phyloP scores from a whole-genome alignment of 2,329 filamentous ascomycete species.

The Aspergillus floridensis region DNA sequence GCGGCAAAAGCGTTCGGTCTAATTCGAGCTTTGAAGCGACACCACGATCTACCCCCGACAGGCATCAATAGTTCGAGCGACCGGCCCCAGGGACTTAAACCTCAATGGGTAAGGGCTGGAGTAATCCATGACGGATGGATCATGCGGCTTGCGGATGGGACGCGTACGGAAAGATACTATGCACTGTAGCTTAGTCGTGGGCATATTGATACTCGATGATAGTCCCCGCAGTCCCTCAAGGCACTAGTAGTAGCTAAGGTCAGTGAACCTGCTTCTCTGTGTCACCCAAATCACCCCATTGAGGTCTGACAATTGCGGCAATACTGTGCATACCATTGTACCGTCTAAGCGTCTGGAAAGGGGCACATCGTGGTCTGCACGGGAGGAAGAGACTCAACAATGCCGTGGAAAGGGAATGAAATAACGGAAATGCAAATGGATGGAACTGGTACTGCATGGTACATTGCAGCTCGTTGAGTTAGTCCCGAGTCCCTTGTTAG shows the following conservation, averaged over 20 bases:
- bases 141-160: slow-evolving; percentile 8
- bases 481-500: too few species aligned
- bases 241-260: slow-evolving; percentile 3
- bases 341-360: too few species aligned
- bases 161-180: slow-evolving; percentile 8
- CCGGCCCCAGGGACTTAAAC: slow-evolving; percentile 13
- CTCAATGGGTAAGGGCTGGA: slow-evolving; percentile 11
- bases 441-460: too few species aligned
- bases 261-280: neutral
- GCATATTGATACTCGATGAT: slow-evolving; percentile 3
- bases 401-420: too few species aligned
- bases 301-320: neutral
- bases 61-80: slow-evolving; percentile 25
- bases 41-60: slow-evolving; percentile 24
- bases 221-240: slow-evolving; percentile 10
- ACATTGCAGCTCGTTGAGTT: too few species aligned
- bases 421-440: too few species aligned
- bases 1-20: slow-evolving; percentile 23
- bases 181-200: neutral
- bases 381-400: too few species aligned
- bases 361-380: too few species aligned
- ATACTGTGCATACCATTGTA: too few species aligned
- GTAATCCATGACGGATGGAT: slow-evolving; percentile 1
- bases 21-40: slow-evolving; percentile 21
- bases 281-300: neutral